These are phyloP conservation scores for Saccharomycopsis hybrid DNA, from an alignment of 1,139 yeast species.

Conservation along the genomic window DNA sequence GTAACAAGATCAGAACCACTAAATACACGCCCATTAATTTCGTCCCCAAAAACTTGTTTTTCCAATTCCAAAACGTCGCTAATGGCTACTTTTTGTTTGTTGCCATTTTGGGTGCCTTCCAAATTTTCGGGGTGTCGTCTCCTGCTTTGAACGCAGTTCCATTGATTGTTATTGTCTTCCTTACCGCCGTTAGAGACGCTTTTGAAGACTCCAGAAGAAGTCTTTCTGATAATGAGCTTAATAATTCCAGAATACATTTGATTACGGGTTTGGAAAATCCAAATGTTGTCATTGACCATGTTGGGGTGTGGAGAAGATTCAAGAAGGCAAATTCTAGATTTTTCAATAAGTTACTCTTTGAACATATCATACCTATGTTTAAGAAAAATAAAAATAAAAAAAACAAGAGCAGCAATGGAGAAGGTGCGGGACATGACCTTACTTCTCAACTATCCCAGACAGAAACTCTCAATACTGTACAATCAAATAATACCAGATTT, in stretches of 20 bases:
- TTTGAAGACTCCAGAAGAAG: constrained; percentile 89
- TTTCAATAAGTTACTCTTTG: constrained; percentile 23
- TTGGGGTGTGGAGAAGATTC: constrained; percentile 55
- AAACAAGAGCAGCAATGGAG: constrained; percentile 20
- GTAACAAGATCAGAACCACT: constrained; percentile 93
- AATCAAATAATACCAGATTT: constrained; percentile 16
- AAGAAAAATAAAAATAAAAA: constrained; percentile 18
- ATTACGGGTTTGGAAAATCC: constrained; percentile 64
- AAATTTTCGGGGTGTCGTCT: constrained; percentile 83
- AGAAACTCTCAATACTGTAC: constrained; percentile 23
- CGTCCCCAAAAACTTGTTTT: constrained; percentile 72
- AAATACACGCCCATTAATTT: constrained; percentile 89
- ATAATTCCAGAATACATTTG: constrained; percentile 79
- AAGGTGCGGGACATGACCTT: background rate
- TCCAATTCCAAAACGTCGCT: constrained; percentile 86
- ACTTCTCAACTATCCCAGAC: constrained; percentile 1
- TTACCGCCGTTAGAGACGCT: constrained; percentile 91
- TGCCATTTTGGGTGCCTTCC: constrained; percentile 80
- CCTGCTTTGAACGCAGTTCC: constrained; percentile 95
- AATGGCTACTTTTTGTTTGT: constrained; percentile 78
- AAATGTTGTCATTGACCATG: constrained; percentile 63
- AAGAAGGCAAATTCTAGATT: constrained; percentile 44
- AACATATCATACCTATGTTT: constrained; percentile 15
- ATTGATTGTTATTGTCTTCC: constrained; percentile 78
- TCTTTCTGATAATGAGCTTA: constrained; percentile 72